A percentile compares a stretch with the other conserved stretches of the same genome.
Evolutionary conservation across 352 stramenopile genomes (phyloP).

Genomic region (Chrysophaeum taylorii): DNA sequence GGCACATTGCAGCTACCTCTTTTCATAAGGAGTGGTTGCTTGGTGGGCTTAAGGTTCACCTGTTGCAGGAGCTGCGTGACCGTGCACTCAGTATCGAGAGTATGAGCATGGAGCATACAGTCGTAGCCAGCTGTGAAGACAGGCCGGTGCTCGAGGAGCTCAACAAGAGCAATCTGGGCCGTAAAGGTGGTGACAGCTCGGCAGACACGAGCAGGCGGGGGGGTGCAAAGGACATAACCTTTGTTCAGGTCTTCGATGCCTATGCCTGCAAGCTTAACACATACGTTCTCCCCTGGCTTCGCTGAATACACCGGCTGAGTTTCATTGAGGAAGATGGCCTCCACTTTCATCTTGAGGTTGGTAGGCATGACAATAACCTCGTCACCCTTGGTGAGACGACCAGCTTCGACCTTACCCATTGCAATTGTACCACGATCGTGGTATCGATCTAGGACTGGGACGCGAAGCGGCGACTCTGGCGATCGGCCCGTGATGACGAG

Average conservation of each 20-base stretch:
- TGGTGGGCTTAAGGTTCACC: no score
- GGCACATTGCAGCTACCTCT: no score
- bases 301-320: slow-evolving; percentile 72
- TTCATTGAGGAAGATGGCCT: slow-evolving; percentile 71
- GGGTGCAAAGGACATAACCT: slow-evolving; percentile 80
- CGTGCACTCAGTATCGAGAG: slow-evolving; percentile 83
- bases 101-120: slow-evolving; percentile 94
- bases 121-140: slow-evolving; percentile 94
- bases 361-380: slow-evolving; percentile 91
- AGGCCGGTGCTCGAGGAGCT: slow-evolving; percentile 88
- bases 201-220: slow-evolving; percentile 47
- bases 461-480: slow-evolving; percentile 70
- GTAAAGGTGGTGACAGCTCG: slow-evolving; percentile 61
- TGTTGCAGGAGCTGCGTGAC: slow-evolving; percentile 73
- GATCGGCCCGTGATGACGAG: slow-evolving; percentile 79
- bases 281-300: slow-evolving; percentile 94
- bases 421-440: slow-evolving; percentile 87
- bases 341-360: slow-evolving; percentile 47
- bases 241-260: slow-evolving; percentile 61
- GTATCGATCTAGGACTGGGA: slow-evolving; percentile 95
- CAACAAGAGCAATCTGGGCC: slow-evolving; percentile 83
- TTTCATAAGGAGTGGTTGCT: no score
- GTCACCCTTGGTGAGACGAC: slow-evolving; percentile 73
- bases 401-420: slow-evolving; percentile 95
- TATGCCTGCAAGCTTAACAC: slow-evolving; percentile 78